phyloP scores from a whole-genome alignment of 1,284 basidiomycete genomes.

The Malassezia nana region DNA sequence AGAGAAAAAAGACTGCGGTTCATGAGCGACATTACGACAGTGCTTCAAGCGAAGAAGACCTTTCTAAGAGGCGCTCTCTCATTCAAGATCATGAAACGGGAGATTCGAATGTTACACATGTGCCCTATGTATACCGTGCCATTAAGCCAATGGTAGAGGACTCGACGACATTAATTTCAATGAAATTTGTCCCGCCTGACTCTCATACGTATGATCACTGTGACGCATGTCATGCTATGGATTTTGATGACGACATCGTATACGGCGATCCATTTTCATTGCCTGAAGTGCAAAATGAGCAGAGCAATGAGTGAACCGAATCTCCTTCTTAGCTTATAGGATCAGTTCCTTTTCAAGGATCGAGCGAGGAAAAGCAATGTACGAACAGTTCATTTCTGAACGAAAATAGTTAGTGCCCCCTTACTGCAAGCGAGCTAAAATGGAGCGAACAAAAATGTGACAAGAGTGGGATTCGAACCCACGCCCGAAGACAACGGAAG shows the following conservation, averaged over 20 bases:
- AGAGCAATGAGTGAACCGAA: not conserved
- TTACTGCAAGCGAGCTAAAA: too few relatives aligned
- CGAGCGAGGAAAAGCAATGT: too few relatives aligned
- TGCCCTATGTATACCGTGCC: constrained; percentile 19
- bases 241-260: not conserved
- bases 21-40: not conserved
- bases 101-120: constrained; percentile 1
- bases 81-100: not conserved
- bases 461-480: constrained; percentile 34
- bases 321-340: too few relatives aligned
- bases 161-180: not conserved
- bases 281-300: not conserved
- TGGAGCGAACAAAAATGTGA: constrained; percentile 19
- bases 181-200: constrained; percentile 1
- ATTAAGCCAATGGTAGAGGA: constrained; percentile 9
- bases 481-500: constrained; percentile 27
- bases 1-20: not conserved
- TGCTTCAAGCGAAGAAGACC: not conserved
- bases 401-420: too few relatives aligned
- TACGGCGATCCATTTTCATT: constrained; percentile 4
- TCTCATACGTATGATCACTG: not conserved
- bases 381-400: too few relatives aligned
- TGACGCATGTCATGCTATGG: not conserved
- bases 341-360: too few relatives aligned
- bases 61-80: not conserved